Conservation (phyloP, 208 protist genomes). For the Trypanosoma cruzi region DNA sequence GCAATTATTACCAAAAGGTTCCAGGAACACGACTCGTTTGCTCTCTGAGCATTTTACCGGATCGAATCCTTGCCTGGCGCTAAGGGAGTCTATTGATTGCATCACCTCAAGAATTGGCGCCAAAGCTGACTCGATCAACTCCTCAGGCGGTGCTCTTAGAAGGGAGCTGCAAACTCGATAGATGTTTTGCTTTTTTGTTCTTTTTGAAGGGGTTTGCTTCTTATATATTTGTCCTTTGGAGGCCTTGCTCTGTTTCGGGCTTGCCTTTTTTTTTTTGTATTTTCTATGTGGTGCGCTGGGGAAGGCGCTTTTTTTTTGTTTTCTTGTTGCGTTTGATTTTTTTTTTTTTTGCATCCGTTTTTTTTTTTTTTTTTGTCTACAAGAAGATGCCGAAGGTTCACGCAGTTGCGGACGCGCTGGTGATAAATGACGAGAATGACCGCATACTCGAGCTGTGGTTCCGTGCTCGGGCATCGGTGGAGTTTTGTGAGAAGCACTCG, state of each 20-base stretch:
- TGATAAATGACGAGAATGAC: constrained; percentile 27
- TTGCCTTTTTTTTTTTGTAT: not conserved
- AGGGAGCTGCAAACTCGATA: constrained; percentile 2
- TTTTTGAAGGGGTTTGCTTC: not conserved
- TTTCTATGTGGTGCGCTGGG: no score
- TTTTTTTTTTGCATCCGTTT: no score
- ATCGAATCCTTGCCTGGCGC: not conserved
- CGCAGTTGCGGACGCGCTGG: constrained; percentile 17
- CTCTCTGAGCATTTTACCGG: not conserved
- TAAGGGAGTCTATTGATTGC: constrained; percentile 14
- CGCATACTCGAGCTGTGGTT: constrained; percentile 33
- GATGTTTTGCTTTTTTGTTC: not conserved
- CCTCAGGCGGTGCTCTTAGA: not conserved
- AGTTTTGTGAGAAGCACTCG: constrained; percentile 11
- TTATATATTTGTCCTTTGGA: no score
- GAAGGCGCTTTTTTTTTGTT: no score
- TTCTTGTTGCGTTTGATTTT: constrained; percentile 2
- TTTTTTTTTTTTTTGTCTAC: constrained; percentile 3
- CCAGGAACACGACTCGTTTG: not conserved
- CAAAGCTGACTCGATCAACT: not conserved
- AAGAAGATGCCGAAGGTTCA: constrained; percentile 22
- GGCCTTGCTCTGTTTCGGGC: no score
- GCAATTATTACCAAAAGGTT: not conserved
- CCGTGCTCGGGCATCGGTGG: constrained; percentile 7
- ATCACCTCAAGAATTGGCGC: not conserved